Conservation (phyloP, 768 basidiomycete genomes). For the Mycena pura region DNA sequence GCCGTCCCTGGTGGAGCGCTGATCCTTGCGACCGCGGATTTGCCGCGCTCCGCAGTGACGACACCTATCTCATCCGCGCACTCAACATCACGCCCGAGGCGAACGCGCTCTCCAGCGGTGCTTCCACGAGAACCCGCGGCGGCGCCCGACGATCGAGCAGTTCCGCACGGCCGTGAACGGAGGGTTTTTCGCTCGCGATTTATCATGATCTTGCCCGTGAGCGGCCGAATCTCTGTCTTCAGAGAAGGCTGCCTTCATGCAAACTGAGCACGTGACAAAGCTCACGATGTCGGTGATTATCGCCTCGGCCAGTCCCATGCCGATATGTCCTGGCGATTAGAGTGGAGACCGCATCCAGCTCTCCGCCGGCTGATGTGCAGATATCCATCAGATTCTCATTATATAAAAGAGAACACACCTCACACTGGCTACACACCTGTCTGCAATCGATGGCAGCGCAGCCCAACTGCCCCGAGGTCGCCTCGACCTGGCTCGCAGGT, state of each 20-base stretch:
- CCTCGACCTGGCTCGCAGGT: neutral
- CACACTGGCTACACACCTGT: no score
- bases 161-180: neutral
- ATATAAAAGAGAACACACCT: no score
- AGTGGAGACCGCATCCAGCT: no score
- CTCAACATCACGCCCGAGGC: slow-evolving; percentile 1
- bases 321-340: no score
- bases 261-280: no score
- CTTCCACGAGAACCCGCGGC: neutral
- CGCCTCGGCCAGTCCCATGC: no score
- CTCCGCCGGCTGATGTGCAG: no score
- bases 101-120: slow-evolving; percentile 2
- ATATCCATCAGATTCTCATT: no score
- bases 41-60: neutral
- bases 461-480: neutral
- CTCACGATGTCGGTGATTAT: no score
- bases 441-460: neutral
- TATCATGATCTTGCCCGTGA: no score
- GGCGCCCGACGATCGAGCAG: neutral
- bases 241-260: no score
- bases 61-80: neutral
- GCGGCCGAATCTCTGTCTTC: no score
- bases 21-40: neutral
- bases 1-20: neutral
- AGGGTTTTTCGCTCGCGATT: neutral